Evolutionary conservation across 164 flowering plant species (phyloP).

Genomic region (Stephania yunnanensis): DNA sequence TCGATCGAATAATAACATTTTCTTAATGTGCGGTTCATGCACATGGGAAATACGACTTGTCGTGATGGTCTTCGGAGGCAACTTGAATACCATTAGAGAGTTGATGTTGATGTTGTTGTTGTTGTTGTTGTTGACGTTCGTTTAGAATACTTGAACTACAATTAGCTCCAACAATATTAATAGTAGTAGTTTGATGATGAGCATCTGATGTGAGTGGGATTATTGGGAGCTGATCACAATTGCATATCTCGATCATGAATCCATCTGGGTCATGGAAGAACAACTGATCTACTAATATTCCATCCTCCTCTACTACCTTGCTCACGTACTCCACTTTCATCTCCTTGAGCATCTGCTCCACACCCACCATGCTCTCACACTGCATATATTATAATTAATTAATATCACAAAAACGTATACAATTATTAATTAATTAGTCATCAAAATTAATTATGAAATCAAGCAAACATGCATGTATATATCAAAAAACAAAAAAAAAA

Average conservation of each 20-base stretch:
- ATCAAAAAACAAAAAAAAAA: no score
- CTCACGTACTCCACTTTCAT: conserved; percentile 32
- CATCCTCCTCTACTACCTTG: conserved; percentile 43
- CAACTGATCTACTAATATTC: conserved; percentile 43
- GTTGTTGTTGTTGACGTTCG: no score
- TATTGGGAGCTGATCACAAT: conserved; percentile 72
- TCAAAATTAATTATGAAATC: no score
- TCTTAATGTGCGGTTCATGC: no score
- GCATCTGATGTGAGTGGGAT: conserved; percentile 45
- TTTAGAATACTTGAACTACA: no score
- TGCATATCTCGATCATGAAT: conserved; percentile 68
- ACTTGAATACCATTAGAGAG: neutral
- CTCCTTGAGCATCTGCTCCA: conserved; percentile 44
- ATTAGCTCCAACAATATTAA: no score
- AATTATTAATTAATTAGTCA: neutral
- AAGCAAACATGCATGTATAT: no score
- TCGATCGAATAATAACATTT: no score
- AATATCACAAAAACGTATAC: neutral
- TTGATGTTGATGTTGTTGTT: neutral
- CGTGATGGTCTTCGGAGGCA: no score
- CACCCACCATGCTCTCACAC: conserved; percentile 56
- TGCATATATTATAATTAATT: conserved; percentile 1
- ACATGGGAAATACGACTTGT: no score
- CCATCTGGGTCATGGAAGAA: conserved; percentile 71
- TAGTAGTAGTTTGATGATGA: no score